Evolutionary conservation across 305 asterid species (phyloP).

Genomic region (Fraxinus xanthoxyloides): DNA sequence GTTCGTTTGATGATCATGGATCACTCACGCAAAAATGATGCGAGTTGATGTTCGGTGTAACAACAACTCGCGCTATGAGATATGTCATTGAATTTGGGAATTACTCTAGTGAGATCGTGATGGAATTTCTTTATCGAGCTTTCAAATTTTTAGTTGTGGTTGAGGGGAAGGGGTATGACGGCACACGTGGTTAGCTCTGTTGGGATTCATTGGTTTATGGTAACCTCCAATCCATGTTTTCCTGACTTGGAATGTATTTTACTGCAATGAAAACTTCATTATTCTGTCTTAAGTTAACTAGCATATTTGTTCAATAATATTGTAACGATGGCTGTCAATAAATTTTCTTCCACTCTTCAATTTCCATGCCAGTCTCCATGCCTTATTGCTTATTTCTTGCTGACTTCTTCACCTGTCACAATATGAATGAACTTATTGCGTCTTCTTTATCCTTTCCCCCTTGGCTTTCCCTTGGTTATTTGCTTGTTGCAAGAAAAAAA

Average conservation of each 20-base stretch:
- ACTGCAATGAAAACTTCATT: neutral
- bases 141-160: neutral
- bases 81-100: neutral
- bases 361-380: neutral
- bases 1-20: conserved; percentile 20
- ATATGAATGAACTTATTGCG: neutral
- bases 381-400: neutral
- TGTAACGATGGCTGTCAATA: neutral
- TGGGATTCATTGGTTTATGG: neutral
- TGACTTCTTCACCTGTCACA: neutral
- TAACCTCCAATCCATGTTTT: neutral
- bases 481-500: neutral
- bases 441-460: neutral
- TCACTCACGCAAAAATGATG: conserved; percentile 36
- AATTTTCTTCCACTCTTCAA: neutral
- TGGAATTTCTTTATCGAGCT: neutral
- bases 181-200: neutral
- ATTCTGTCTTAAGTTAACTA: neutral
- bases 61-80: neutral
- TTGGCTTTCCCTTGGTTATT: neutral
- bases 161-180: neutral
- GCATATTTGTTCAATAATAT: neutral
- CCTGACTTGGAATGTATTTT: neutral
- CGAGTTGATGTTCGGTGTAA: conserved; percentile 30
- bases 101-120: neutral